These are phyloP conservation scores for Saccharomycopsis fermentans DNA, from an alignment of 805 yeast genomes.

Conservation along the genomic window DNA sequence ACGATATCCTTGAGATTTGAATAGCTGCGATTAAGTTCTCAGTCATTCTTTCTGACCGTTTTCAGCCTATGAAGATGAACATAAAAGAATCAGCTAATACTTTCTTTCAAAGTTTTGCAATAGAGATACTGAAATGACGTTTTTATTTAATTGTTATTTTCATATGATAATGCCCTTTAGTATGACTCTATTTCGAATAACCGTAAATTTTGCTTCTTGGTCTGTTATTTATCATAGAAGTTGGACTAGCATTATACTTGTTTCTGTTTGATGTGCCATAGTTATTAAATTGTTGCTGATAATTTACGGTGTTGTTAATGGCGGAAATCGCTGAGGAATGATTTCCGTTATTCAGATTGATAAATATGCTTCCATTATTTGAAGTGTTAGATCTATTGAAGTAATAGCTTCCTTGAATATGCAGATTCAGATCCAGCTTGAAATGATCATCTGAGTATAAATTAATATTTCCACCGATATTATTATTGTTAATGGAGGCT, in stretches of 20 bases:
- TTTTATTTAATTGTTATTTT: not conserved
- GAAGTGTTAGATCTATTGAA: conserved; percentile 8
- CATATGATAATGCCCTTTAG: not conserved
- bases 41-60: no score
- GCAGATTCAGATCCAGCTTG: conserved; percentile 3
- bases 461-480: not conserved
- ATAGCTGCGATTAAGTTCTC: no score
- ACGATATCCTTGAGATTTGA: no score
- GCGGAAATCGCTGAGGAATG: not conserved
- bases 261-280: not conserved
- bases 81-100: no score
- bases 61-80: no score
- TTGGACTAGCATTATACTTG: not conserved
- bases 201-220: conserved; percentile 1
- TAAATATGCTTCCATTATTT: not conserved
- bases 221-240: not conserved
- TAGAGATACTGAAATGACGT: not conserved
- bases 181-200: not conserved
- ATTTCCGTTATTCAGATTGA: not conserved
- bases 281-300: conserved; percentile 1
- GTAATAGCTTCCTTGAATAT: conserved; percentile 7
- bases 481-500: not conserved
- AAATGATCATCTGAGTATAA: not conserved
- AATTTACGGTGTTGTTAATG: not conserved
- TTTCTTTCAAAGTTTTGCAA: no score